Evolutionary conservation across 805 yeast genomes (phyloP).

Genomic region (Candida qinlingensis): DNA sequence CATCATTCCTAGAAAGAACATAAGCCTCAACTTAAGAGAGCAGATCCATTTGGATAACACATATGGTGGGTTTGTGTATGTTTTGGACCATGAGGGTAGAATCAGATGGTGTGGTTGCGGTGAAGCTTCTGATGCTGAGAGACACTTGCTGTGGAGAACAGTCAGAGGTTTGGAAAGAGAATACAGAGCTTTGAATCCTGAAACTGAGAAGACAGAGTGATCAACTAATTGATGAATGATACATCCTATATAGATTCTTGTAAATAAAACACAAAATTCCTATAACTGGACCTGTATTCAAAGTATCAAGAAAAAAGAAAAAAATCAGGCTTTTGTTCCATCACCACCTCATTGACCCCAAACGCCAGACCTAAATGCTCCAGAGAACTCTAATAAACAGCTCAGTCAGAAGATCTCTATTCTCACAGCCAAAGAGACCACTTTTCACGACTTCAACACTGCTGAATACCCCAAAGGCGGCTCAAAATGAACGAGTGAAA

Average conservation of each 20-base stretch:
- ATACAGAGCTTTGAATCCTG: slow-evolving; percentile 15
- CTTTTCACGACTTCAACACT: not conserved
- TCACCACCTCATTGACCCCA: no score
- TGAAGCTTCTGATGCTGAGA: slow-evolving; percentile 63
- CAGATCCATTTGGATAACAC: slow-evolving; percentile 62
- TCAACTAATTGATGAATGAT: no score
- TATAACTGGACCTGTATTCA: no score
- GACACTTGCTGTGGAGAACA: slow-evolving; percentile 56
- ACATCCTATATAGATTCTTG: not conserved
- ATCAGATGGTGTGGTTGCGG: slow-evolving; percentile 95
- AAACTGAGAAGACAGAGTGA: not conserved
- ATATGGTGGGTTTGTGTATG: slow-evolving; percentile 77
- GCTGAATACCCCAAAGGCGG: not conserved
- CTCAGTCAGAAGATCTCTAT: not conserved
- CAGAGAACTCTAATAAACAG: not conserved
- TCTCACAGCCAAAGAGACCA: not conserved
- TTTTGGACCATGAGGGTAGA: slow-evolving; percentile 67
- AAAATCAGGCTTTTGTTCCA: not conserved
- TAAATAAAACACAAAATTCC: not conserved
- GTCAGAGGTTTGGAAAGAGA: slow-evolving; percentile 57
- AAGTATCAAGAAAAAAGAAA: not conserved
- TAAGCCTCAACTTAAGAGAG: slow-evolving; percentile 53
- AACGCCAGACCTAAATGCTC: not conserved
- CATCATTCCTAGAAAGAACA: slow-evolving; percentile 53
- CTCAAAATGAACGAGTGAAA: not conserved